These are phyloP conservation scores for Neofusicoccum ribis DNA, from an alignment of 2,329 filamentous ascomycete genomes.

Conservation along the genomic window DNA sequence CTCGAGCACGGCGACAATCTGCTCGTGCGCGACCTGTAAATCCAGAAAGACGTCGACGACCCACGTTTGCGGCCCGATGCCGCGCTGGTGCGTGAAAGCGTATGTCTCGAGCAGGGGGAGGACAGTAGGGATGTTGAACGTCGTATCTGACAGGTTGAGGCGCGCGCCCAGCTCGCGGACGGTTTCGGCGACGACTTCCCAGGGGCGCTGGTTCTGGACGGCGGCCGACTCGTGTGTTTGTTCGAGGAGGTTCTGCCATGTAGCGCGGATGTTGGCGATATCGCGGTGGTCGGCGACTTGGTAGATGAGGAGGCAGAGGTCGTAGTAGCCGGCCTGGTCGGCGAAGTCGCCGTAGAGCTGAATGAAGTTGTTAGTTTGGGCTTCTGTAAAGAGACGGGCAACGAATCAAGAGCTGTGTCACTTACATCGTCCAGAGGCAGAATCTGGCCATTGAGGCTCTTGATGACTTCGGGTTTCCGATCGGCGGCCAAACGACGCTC, in stretches of 20 bases:
- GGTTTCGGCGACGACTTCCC: slow-evolving; percentile 66
- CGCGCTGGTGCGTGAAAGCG: slow-evolving; percentile 54
- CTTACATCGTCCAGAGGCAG: slow-evolving; percentile 64
- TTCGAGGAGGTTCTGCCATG: slow-evolving; percentile 81
- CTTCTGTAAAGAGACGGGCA: slow-evolving; percentile 38
- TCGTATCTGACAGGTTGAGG: slow-evolving; percentile 56
- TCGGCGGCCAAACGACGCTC: slow-evolving; percentile 69
- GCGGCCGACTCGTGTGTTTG: slow-evolving; percentile 58
- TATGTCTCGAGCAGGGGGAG: slow-evolving; percentile 58
- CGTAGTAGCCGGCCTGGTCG: slow-evolving; percentile 88
- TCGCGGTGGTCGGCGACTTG: slow-evolving; percentile 90
- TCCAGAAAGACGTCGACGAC: slow-evolving; percentile 66
- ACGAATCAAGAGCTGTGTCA: not conserved
- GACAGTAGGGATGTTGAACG: slow-evolving; percentile 57
- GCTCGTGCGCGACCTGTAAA: slow-evolving; percentile 62
- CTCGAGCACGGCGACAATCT: slow-evolving; percentile 63
- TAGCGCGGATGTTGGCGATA: slow-evolving; percentile 75
- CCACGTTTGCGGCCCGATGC: slow-evolving; percentile 54
- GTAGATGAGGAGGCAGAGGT: slow-evolving; percentile 90
- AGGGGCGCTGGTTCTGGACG: slow-evolving; percentile 55
- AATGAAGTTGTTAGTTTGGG: slow-evolving; percentile 7
- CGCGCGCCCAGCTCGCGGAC: slow-evolving; percentile 59
- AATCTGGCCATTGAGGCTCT: slow-evolving; percentile 74
- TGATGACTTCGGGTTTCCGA: slow-evolving; percentile 63
- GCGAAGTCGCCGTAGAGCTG: slow-evolving; percentile 92